Base-by-base conservation (phyloP, 129 eudicot genomes). In the Lonicera japonica region DNA sequence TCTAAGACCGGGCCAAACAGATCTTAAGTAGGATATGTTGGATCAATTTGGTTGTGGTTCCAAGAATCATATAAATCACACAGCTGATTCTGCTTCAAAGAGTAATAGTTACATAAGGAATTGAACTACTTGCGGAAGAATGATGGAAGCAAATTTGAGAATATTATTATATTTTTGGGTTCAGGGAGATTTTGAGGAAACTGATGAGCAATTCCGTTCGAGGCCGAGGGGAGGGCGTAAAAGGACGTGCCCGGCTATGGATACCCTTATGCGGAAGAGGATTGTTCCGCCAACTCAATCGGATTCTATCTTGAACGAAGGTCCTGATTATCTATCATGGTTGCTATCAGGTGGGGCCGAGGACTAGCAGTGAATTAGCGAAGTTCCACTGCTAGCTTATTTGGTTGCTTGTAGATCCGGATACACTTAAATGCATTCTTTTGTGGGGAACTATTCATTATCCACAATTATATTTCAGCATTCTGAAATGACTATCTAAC, bases 181-280 rank as follows among this genome's bases (percentile, higher is more conserved):
- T 46, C 82, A 92, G 99, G 99, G 96, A 21, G 89, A 92, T 81
- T 82, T 88, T 67, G 78, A 70, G 64, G 92, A 82, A 56, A 22
- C 79, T 3, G 99, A 92, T 68, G 89, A 78, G 53, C 82, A 78
- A 70, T 85, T 88, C 66, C 78, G 62, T 0, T 76, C 74, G 4
- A 80, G 80, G 62, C 73, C 83, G 13, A 81, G 96, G 72, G 96
- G 99, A 61, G 99, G 99, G 38, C 21, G 75, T 56, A 88, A 87
- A 63, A 85, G 95, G 66, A 70, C 64, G 56, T 60, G 25, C 16
- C 96, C 96, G 1, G 45, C 23, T 24, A 64, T 92, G 3, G 96
- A 85, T 21, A 61, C 68, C 0, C 74, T 92, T 38, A 53, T 60
- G 74, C 68, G 81, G 60, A 87, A 84, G 70, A 84, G 86, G 61